phyloP scores from a whole-genome alignment of 257 asterid genomes.

The Gentiana macrophylla region DNA sequence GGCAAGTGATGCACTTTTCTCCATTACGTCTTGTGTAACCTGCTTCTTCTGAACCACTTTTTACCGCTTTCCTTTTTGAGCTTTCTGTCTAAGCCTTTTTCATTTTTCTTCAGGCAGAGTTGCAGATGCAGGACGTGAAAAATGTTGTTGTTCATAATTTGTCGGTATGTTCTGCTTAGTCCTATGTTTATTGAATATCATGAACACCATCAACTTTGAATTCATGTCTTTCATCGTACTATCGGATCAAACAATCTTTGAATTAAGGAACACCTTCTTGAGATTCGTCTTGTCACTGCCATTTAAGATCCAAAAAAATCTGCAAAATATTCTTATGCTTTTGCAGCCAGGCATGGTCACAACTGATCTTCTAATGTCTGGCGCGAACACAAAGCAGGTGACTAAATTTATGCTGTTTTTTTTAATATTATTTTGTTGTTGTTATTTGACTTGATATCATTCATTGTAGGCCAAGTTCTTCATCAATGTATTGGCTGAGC shows the following conservation, averaged over 20 bases:
- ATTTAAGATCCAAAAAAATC: not conserved
- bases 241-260: no score
- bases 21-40: not conserved
- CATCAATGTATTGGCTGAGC: constrained; percentile 94
- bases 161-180: constrained; percentile 50
- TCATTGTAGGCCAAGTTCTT: constrained; percentile 84
- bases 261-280: no score
- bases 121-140: constrained; percentile 89
- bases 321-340: constrained; percentile 3
- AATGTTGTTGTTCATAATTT: constrained; percentile 75
- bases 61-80: not conserved
- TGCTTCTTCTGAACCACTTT: not conserved
- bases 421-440: constrained; percentile 2
- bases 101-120: constrained; percentile 62
- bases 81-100: not conserved
- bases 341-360: constrained; percentile 99
- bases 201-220: not conserved
- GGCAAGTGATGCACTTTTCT: constrained; percentile 30
- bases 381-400: constrained; percentile 91
- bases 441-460: not conserved
- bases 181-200: not conserved
- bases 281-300: no score
- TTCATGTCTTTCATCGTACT: not conserved
- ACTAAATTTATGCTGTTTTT: constrained; percentile 1
- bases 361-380: constrained; percentile 95